Percentiles rank a stretch among this genome's conserved stretches.
These are phyloP conservation scores for Umbelopsis vinacea DNA, from an alignment of 192 early-diverging fungal species.

Conservation along the genomic window DNA sequence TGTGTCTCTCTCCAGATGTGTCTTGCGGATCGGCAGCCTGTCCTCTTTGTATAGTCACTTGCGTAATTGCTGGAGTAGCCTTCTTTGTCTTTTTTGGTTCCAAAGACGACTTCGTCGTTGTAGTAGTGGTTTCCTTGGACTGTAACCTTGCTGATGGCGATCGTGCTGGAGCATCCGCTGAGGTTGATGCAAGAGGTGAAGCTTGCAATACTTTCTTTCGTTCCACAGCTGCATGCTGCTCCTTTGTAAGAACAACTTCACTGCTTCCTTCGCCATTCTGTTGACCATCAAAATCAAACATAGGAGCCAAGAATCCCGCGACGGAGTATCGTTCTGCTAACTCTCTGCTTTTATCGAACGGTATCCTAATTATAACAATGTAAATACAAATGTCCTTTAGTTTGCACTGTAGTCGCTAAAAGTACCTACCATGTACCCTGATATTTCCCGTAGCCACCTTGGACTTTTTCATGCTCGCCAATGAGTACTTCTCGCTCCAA, in stretches of 20 bases:
- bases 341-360: conserved; percentile 79
- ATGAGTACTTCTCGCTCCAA: conserved; percentile 83
- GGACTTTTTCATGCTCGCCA: conserved; percentile 88
- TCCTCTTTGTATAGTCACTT: not conserved
- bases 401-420: not conserved
- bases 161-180: not conserved
- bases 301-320: conserved; percentile 66
- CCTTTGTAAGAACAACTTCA: conserved; percentile 30
- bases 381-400: not conserved
- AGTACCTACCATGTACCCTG: conserved; percentile 80
- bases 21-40: conserved; percentile 26
- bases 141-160: not conserved
- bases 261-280: conserved; percentile 2
- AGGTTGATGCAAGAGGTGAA: not conserved
- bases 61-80: not conserved
- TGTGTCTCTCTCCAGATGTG: conserved; percentile 61
- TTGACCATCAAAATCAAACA: conserved; percentile 77
- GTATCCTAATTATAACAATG: conserved; percentile 64
- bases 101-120: not conserved
- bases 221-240: conserved; percentile 27
- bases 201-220: conserved; percentile 22
- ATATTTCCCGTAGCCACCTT: conserved; percentile 96
- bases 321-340: conserved; percentile 83
- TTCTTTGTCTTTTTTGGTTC: not conserved
- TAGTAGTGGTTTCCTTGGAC: not conserved